These are phyloP conservation scores for Cadophora malorum DNA, from an alignment of 2,329 filamentous ascomycete genomes.

Conservation along the genomic window DNA sequence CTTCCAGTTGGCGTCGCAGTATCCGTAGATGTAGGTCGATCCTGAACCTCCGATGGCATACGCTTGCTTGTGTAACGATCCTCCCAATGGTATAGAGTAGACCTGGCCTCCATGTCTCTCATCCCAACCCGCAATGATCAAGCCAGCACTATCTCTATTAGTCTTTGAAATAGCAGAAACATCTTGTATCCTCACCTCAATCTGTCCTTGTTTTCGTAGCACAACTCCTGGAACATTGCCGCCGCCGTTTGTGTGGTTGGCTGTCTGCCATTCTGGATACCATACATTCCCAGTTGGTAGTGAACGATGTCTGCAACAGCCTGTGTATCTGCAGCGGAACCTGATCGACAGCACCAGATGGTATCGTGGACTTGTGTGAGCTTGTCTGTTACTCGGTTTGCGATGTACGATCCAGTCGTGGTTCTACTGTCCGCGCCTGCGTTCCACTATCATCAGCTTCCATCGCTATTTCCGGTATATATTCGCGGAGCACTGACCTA, in stretches of 20 bases:
- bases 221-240: constrained; percentile 96
- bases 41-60: constrained; percentile 97
- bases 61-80: constrained; percentile 95
- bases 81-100: constrained; percentile 95
- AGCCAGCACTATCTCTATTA: constrained; percentile 72
- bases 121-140: constrained; percentile 99
- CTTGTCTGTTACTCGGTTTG: constrained; percentile 99
- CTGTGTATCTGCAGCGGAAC: constrained; percentile 96
- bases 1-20: constrained; percentile 95
- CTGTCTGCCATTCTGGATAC: constrained; percentile 84
- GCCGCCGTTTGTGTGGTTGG: constrained; percentile 96
- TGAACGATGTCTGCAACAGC: constrained; percentile 98
- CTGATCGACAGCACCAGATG: constrained; percentile 99
- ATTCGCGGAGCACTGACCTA: constrained; percentile 60
- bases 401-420: constrained; percentile 97
- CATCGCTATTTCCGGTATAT: neutral
- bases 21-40: constrained; percentile 99
- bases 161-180: constrained; percentile 19
- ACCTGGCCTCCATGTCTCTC: constrained; percentile 94
- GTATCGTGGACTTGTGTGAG: constrained; percentile 98
- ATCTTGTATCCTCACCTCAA: constrained; percentile 71
- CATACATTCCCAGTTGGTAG: constrained; percentile 93
- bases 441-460: constrained; percentile 29
- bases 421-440: constrained; percentile 92
- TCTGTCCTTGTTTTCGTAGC: constrained; percentile 95